These are phyloP conservation scores for Linnemannia schmuckeri DNA, from an alignment of 192 early-diverging fungal species.

Conservation along the genomic window DNA sequence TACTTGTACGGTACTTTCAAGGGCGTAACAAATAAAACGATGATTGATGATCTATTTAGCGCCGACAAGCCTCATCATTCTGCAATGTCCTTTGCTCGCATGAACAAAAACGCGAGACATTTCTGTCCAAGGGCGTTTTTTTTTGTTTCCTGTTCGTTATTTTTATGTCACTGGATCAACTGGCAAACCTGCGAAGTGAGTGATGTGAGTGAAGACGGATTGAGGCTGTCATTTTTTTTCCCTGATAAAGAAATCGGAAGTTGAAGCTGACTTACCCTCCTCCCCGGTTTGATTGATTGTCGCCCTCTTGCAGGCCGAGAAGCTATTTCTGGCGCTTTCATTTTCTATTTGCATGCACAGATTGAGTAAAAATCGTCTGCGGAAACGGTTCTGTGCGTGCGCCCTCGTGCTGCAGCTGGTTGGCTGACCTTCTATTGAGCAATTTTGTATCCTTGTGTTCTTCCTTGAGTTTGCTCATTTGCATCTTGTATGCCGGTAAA, in stretches of 20 bases:
- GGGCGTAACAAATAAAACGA: background rate
- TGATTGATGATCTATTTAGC: background rate
- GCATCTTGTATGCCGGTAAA: background rate
- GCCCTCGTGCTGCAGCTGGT: background rate
- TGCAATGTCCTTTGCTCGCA: background rate
- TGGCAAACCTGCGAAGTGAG: background rate
- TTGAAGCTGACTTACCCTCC: background rate
- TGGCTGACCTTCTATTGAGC: background rate
- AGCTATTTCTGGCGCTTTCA: background rate
- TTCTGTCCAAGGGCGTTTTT: background rate
- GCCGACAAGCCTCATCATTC: background rate
- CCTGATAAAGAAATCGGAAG: background rate
- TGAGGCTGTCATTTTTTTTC: background rate
- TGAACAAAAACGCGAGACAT: slow-evolving; percentile 1
- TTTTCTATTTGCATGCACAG: background rate
- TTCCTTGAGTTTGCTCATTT: background rate
- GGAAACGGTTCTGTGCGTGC: background rate
- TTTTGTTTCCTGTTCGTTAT: background rate
- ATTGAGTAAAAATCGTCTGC: background rate
- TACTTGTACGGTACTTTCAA: too few species aligned
- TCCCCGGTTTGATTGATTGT: background rate
- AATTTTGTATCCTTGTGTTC: background rate
- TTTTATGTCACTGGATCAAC: background rate
- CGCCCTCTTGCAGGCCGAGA: background rate
- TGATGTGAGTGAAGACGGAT: background rate